Conservation (phyloP, 2,329 filamentous ascomycete species). For the Phialophora macrospora region DNA sequence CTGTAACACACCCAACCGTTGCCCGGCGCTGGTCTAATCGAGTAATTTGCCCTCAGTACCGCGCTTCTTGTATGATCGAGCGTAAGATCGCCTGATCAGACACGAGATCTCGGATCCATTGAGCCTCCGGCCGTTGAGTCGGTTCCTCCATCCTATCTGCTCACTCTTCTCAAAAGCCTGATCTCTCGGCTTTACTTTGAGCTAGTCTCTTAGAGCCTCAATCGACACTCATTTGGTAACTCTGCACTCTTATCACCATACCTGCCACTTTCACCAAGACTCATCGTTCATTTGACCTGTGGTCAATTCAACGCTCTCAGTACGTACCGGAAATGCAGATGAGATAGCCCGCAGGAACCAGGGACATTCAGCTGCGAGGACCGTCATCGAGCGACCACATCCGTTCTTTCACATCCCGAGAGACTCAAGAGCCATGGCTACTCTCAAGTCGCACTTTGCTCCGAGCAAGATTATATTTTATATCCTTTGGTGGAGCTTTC, state of each 20-base stretch:
- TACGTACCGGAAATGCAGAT: conserved; percentile 20
- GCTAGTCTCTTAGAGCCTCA: conserved; percentile 12
- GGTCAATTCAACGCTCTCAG: conserved; percentile 2
- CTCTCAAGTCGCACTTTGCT: conserved; percentile 36
- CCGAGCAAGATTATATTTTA: conserved; percentile 75
- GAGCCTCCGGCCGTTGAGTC: conserved; percentile 23
- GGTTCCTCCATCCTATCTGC: conserved; percentile 9
- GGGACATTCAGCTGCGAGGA: conserved; percentile 5
- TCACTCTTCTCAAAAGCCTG: conserved; percentile 32
- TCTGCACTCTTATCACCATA: conserved; percentile 8
- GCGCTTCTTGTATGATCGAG: conserved; percentile 22
- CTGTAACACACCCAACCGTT: conserved; percentile 15
- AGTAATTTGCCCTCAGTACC: conserved; percentile 35
- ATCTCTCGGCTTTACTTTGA: conserved; percentile 21
- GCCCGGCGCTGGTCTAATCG: conserved; percentile 3
- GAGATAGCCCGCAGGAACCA: conserved; percentile 13
- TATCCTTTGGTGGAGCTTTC: conserved; percentile 77
- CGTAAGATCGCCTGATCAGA: conserved; percentile 27
- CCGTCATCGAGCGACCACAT: conserved; percentile 6
- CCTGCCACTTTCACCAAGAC: conserved; percentile 2
- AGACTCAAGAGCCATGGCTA: conserved; percentile 29
- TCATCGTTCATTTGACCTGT: conserved; percentile 8
- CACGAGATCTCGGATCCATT: conserved; percentile 24
- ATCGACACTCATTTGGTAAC: conserved; percentile 25
- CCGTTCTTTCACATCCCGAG: conserved; percentile 1